Evolutionary conservation across 2,329 filamentous ascomycete species (phyloP), one percentile per base, ranked within the genome.

Genomic region (Septoria petroselini): DNA sequence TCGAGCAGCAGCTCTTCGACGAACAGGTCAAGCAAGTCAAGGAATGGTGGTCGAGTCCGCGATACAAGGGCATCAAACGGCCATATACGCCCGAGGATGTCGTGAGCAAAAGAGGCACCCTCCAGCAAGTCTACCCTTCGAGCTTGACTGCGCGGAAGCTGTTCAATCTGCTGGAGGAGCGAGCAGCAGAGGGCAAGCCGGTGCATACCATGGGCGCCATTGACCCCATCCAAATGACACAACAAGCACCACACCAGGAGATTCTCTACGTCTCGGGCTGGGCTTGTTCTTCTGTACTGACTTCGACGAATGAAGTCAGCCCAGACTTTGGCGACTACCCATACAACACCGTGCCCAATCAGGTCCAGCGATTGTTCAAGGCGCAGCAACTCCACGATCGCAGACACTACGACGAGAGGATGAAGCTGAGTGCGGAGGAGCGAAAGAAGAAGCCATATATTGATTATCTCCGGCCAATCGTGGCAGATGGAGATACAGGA

Each of bases 211-310:
- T 98, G 86, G 93, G 93, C 61, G 93, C 91, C 53, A 94, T 98
- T 71, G 93, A 98, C 67, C 93, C 93, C n/a, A 84, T 97, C 8
- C 93, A 98, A 73, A 97, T 98, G 93, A 95, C 93, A 41, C 93
- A 98, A 70, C 93, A 97, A 75, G 93, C 93, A 12, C 82, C 88
- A 4, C 88, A 97, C 72, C 93, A 97, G 68, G 91, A 98, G 69
- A 87, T 96, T 14, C 79, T 98, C 38, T 98, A 98, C 71, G 78
- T 98, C 56, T 96, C 91, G 0, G 93, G 93, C 55, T 98, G 93
- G 93, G 93, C 93, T 4, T 97, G 93, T 73, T 97, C 91, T 0
- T 91, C 90, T 0, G 82, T 95, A 15, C 76, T 98, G 38, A 97
- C 91, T 3, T 85, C 84, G 7, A 97, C 93, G 30, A 97, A 98